Conservation (phyloP, 768 basidiomycete species). For the Pilatotrama ljubarskyi region DNA sequence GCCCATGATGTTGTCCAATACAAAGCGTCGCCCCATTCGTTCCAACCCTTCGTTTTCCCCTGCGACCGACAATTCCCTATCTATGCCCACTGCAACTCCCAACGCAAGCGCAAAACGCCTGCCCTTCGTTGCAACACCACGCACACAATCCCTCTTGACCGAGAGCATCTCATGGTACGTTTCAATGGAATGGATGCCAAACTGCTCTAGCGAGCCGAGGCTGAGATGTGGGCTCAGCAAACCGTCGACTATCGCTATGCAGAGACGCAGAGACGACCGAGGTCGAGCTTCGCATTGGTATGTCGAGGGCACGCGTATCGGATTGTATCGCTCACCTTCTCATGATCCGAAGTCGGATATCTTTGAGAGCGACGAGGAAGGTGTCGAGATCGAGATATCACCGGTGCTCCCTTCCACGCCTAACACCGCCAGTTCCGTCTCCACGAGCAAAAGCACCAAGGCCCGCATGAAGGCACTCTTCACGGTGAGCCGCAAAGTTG, state of each 20-base stretch:
- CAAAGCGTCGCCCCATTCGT: conserved; percentile 2
- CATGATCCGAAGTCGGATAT: conserved; percentile 22
- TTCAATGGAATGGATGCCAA: too few relatives aligned
- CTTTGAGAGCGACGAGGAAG: conserved; percentile 25
- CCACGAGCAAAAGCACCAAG: conserved; percentile 9
- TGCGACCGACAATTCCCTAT: conserved; percentile 20
- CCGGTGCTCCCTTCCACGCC: conserved; percentile 16
- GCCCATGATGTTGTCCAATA: not conserved
- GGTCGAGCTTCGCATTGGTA: conserved; percentile 26
- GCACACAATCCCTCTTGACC: not conserved
- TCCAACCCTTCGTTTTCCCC: conserved; percentile 8
- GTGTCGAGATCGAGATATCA: conserved; percentile 23
- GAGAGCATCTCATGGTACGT: conserved; percentile 20
- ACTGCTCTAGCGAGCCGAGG: not conserved
- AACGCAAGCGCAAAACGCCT: conserved; percentile 4
- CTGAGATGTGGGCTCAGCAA: conserved; percentile 1
- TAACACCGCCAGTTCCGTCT: conserved; percentile 13
- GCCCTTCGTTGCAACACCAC: conserved; percentile 5
- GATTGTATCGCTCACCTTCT: not conserved
- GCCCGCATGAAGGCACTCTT: conserved; percentile 13
- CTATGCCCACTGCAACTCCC: conserved; percentile 21
- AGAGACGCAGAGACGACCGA: not conserved
- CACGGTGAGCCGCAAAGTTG: not conserved
- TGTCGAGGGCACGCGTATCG: not conserved
- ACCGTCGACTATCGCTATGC: conserved; percentile 20